Conservation (phyloP, 306 rosid genomes). For the Quercus parvula region DNA sequence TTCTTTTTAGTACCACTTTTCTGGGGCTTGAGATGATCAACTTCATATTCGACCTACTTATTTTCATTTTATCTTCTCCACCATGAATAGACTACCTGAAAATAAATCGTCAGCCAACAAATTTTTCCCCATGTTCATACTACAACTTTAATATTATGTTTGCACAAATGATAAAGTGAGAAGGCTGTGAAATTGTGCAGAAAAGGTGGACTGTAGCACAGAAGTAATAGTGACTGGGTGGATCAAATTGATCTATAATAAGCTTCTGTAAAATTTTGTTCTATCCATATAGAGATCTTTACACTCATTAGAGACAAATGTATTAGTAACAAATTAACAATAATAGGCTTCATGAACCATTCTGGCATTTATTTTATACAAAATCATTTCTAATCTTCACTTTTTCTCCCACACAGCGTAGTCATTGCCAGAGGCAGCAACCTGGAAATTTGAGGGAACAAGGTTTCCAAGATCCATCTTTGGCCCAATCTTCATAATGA, state of each 20-base stretch:
- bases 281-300: neutral
- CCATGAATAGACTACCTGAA: too few relatives aligned
- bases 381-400: neutral
- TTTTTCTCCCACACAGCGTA: conserved; percentile 65
- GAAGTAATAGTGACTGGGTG: neutral
- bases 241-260: neutral
- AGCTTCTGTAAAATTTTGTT: neutral
- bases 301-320: neutral
- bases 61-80: too few relatives aligned
- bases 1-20: too few relatives aligned
- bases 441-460: conserved; percentile 45
- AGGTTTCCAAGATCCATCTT: conserved; percentile 48
- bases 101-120: too few relatives aligned
- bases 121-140: too few relatives aligned
- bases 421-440: conserved; percentile 53
- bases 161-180: too few relatives aligned
- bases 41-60: too few relatives aligned
- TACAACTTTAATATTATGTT: too few relatives aligned
- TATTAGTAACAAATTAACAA: neutral
- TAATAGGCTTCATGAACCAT: neutral
- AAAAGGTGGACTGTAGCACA: too few relatives aligned
- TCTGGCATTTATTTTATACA: neutral
- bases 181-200: too few relatives aligned
- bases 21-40: too few relatives aligned
- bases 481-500: conserved; percentile 73